phyloP scores from a whole-genome alignment of 768 basidiomycete species.

The Lactarius evosmus region DNA sequence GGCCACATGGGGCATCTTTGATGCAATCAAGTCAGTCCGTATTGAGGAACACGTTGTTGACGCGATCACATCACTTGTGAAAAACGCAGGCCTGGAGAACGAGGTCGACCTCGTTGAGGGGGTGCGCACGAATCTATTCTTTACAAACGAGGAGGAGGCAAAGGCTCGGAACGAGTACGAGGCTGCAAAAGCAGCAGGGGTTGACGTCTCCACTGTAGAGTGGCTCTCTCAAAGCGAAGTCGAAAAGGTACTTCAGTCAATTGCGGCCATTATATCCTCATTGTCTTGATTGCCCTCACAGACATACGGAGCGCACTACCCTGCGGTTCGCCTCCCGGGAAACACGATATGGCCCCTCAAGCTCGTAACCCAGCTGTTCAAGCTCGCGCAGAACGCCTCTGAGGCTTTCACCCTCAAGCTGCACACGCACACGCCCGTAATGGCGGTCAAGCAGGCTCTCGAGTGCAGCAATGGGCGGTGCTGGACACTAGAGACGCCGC shows the following conservation, averaged over 20 bases:
- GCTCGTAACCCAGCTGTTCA: conserved; percentile 65
- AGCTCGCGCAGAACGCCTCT: conserved; percentile 37
- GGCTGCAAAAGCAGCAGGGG: conserved; percentile 52
- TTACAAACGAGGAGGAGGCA: conserved; percentile 44
- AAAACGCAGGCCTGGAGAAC: conserved; percentile 40
- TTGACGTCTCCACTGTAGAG: conserved; percentile 42
- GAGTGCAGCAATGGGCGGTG: conserved; percentile 33
- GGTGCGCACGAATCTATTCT: conserved; percentile 49
- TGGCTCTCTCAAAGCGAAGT: conserved; percentile 51
- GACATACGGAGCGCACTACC: conserved; percentile 47
- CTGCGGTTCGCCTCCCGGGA: conserved; percentile 50
- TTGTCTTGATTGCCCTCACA: conserved; percentile 16
- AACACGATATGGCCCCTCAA: conserved; percentile 80
- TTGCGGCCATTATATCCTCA: background rate
- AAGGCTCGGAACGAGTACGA: conserved; percentile 45
- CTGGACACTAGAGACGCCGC: conserved; percentile 60
- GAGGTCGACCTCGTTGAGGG: conserved; percentile 62
- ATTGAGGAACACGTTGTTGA: conserved; percentile 57
- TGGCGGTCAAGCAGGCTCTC: conserved; percentile 36
- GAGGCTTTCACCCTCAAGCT: conserved; percentile 46
- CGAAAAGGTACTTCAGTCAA: conserved; percentile 39
- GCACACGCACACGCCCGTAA: conserved; percentile 74
- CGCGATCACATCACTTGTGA: conserved; percentile 49
- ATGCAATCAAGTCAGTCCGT: conserved; percentile 50
- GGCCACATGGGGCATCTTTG: conserved; percentile 45